phyloP scores from a whole-genome alignment of 108 stramenopile genomes.

The Fistulifera pelliculosa region DNA sequence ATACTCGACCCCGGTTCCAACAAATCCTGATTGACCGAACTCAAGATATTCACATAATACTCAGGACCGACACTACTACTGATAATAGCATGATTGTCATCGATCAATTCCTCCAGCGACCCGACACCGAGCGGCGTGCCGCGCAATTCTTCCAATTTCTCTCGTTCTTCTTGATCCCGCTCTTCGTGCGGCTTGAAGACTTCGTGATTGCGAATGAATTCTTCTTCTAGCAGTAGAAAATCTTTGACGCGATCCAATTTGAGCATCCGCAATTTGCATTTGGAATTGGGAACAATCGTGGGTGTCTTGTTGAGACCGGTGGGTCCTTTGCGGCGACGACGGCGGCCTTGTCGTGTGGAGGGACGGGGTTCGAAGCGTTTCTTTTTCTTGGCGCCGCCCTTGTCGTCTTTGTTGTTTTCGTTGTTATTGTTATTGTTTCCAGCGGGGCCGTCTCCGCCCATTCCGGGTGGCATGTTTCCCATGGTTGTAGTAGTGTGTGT shows the following conservation, averaged over 20 bases:
- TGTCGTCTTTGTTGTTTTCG: constrained; percentile 40
- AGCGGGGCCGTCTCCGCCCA: constrained; percentile 49
- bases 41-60: constrained; percentile 97
- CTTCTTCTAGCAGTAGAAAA: constrained; percentile 96
- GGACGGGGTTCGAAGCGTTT: constrained; percentile 94
- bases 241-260: constrained; percentile 99
- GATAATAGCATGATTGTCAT: constrained; percentile 99
- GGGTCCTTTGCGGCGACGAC: constrained; percentile 90
- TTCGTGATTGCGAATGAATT: constrained; percentile 99
- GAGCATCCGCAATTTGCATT: constrained; percentile 95
- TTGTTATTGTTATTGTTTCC: constrained; percentile 40
- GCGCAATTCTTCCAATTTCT: constrained; percentile 98
- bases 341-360: constrained; percentile 64
- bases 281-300: constrained; percentile 87
- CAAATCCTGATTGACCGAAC: constrained; percentile 97
- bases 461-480: constrained; percentile 78
- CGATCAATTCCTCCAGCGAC: constrained; percentile 97
- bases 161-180: constrained; percentile 91
- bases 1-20: constrained; percentile 97
- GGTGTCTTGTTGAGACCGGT: constrained; percentile 71
- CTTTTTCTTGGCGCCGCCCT: constrained; percentile 81
- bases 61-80: constrained; percentile 92
- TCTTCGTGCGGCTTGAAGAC: constrained; percentile 96
- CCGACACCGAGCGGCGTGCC: constrained; percentile 95
- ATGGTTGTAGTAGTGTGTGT: constrained; percentile 18